These are phyloP conservation scores for Penicillium flavigenum DNA, from an alignment of 495 filamentous ascomycete genomes.

Conservation along the genomic window DNA sequence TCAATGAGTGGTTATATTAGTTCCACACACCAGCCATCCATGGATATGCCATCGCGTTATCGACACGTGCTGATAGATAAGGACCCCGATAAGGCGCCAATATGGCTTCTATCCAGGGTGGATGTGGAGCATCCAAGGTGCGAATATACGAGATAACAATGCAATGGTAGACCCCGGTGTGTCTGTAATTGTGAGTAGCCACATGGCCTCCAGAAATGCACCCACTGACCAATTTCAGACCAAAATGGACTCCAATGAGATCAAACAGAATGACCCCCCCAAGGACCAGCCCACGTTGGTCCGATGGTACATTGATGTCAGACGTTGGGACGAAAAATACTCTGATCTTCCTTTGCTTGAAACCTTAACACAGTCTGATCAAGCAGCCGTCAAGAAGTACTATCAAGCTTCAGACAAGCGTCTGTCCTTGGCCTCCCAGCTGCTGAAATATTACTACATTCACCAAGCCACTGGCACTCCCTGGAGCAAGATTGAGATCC, in stretches of 20 bases:
- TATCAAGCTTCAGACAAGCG: constrained; percentile 42
- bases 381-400: constrained; percentile 37
- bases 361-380: constrained; percentile 37
- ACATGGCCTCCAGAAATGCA: not conserved
- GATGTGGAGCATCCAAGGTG: not conserved
- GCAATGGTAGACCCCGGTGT: not conserved
- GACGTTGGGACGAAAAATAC: constrained; percentile 32
- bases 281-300: constrained; percentile 24
- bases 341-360: constrained; percentile 38
- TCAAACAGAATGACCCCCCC: constrained; percentile 11
- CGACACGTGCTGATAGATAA: constrained; percentile 5
- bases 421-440: constrained; percentile 65
- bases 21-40: not conserved
- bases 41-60: too few species aligned
- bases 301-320: constrained; percentile 49
- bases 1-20: too few species aligned
- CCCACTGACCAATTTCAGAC: not conserved
- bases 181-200: not conserved
- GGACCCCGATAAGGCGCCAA: constrained; percentile 9
- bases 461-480: constrained; percentile 58
- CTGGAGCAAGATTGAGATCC: constrained; percentile 64
- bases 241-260: constrained; percentile 20
- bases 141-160: not conserved
- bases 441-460: constrained; percentile 77
- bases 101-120: not conserved